A percentile compares a stretch with the other conserved stretches of the same genome.
Conservation (phyloP, 2,329 filamentous ascomycete genomes). For the Xylaria digitata region DNA sequence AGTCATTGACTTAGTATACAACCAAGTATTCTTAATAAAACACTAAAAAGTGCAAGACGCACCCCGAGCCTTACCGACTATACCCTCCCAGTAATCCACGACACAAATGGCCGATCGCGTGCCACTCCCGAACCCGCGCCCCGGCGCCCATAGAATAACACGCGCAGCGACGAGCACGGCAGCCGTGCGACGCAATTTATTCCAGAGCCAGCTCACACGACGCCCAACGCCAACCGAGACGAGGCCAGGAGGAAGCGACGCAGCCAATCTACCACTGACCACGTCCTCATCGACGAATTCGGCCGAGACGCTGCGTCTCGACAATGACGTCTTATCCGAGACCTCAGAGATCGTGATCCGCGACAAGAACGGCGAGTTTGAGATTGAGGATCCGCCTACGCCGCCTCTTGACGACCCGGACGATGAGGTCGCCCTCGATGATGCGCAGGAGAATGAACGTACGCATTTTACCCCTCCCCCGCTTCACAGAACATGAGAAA, state of each 20-base stretch:
- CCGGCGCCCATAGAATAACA: constrained; percentile 38
- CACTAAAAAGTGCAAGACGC: background rate
- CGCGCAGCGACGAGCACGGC: constrained; percentile 46
- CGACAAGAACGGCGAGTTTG: constrained; percentile 71
- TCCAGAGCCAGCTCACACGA: constrained; percentile 68
- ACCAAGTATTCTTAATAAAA: constrained; percentile 14
- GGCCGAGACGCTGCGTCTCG: constrained; percentile 62
- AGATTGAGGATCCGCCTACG: constrained; percentile 67
- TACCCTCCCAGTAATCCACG: background rate
- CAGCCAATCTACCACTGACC: background rate
- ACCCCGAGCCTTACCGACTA: background rate
- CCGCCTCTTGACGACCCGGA: constrained; percentile 65
- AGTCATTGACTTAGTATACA: background rate
- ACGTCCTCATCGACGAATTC: constrained; percentile 52
- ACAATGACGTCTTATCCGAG: constrained; percentile 58
- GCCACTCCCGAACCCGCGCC: constrained; percentile 41
- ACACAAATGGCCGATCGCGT: constrained; percentile 46
- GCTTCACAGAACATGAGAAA: too few species aligned
- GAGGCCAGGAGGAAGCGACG: constrained; percentile 7
- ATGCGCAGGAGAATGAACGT: constrained; percentile 68
- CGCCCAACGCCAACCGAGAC: constrained; percentile 57
- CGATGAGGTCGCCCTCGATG: constrained; percentile 67
- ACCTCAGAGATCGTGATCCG: constrained; percentile 69
- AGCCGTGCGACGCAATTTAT: constrained; percentile 66
- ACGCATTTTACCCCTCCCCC: constrained; percentile 43